Evolutionary conservation across 78 protist genomes (phyloP).

Genomic region (Chrysochromulina tobinii): DNA sequence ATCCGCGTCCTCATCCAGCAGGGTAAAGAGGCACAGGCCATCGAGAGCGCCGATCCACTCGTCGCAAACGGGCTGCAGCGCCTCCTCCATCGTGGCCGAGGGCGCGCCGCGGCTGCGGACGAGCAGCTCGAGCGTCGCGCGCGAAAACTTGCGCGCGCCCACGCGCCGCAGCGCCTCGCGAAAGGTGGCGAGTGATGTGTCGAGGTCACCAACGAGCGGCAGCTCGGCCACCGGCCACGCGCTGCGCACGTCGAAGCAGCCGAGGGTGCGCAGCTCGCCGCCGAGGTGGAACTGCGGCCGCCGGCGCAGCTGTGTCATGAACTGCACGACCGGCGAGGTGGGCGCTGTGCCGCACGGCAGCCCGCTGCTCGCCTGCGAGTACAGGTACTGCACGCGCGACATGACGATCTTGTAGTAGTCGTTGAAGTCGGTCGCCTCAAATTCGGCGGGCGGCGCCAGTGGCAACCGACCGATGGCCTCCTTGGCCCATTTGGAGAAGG

Average conservation of each 20-base stretch:
- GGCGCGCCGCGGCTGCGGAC: neutral
- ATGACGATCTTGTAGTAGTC: conserved; percentile 18
- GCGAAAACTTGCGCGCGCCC: neutral
- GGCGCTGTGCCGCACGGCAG: too few relatives aligned
- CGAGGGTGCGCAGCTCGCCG: neutral
- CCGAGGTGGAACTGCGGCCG: neutral
- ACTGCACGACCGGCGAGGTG: neutral
- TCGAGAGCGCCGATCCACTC: neutral
- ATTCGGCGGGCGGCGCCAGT: neutral
- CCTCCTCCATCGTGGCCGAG: neutral
- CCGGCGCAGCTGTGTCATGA: neutral
- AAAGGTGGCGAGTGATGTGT: neutral
- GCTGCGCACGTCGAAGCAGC: too few relatives aligned
- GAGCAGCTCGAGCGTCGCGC: neutral
- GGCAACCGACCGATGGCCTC: neutral
- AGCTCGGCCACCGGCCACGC: neutral
- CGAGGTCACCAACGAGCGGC: too few relatives aligned
- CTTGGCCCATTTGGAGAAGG: neutral
- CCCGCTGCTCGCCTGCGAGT: neutral
- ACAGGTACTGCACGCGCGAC: conserved; percentile 8
- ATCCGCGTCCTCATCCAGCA: neutral
- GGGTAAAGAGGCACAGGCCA: neutral
- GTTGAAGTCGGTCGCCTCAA: conserved; percentile 14
- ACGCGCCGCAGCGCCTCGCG: neutral
- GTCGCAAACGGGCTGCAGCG: neutral